A percentile compares a stretch with the other conserved stretches of the same genome.
phyloP scores from a whole-genome alignment of 1,284 basidiomycete genomes.

The Moesziomyces parantarcticus region DNA sequence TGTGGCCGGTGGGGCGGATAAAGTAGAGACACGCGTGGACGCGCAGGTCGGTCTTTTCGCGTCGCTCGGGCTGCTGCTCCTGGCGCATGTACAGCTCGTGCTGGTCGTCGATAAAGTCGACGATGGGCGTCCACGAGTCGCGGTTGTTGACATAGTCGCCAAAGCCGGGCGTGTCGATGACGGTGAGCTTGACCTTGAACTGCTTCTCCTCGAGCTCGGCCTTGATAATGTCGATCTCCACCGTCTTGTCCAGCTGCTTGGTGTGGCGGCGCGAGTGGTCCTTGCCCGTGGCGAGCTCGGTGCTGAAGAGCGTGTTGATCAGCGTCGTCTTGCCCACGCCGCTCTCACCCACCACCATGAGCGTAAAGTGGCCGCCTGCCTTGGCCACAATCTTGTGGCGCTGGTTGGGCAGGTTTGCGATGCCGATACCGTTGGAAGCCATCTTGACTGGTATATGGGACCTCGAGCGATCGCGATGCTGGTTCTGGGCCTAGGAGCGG shows the following conservation, averaged over 20 bases:
- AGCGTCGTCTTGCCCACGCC: slow-evolving; percentile 66
- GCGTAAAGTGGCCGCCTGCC: slow-evolving; percentile 94
- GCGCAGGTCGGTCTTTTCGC: slow-evolving; percentile 91
- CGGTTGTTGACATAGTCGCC: slow-evolving; percentile 99
- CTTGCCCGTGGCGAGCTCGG: slow-evolving; percentile 90
- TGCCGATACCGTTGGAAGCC: slow-evolving; percentile 69
- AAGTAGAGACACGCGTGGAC: slow-evolving; percentile 99
- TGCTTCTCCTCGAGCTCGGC: slow-evolving; percentile 93
- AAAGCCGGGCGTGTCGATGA: slow-evolving; percentile 98
- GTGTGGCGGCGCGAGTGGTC: slow-evolving; percentile 90
- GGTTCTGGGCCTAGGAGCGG: not conserved
- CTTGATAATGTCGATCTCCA: slow-evolving; percentile 77
- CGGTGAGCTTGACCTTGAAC: slow-evolving; percentile 98
- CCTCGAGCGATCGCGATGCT: too few relatives aligned
- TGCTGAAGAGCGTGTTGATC: slow-evolving; percentile 99
- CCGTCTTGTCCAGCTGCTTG: slow-evolving; percentile 98
- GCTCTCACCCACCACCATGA: slow-evolving; percentile 96
- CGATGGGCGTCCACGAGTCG: slow-evolving; percentile 96
- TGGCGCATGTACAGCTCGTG: slow-evolving; percentile 99
- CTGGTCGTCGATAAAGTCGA: slow-evolving; percentile 99
- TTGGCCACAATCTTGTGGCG: slow-evolving; percentile 79
- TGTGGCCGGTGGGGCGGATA: slow-evolving; percentile 93
- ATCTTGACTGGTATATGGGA: slow-evolving; percentile 19
- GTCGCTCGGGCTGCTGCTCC: slow-evolving; percentile 95
- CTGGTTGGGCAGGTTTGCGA: slow-evolving; percentile 97